Evolutionary conservation across 2,329 filamentous ascomycete species (phyloP), one percentile per base, ranked within the genome.

Genomic region (Teratosphaeria gauchensis): DNA sequence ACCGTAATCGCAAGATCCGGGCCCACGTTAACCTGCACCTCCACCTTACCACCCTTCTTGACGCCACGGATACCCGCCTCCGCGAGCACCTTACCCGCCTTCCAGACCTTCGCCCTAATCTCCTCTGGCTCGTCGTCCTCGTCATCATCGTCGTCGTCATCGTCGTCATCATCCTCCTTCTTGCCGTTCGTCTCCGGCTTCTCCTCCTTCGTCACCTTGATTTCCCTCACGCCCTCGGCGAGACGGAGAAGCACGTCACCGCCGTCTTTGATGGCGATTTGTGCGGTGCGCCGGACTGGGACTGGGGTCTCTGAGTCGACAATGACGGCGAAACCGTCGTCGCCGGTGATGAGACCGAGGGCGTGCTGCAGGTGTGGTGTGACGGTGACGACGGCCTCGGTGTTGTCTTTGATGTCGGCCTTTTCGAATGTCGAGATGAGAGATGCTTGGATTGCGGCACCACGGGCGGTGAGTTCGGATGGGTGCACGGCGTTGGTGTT

Each of bases 371-470:
- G 86, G 78, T 99, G 94, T 68, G 91, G 90, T 56, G 95, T 91
- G 16, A 92, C 92, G 35, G 92, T 96, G 64, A 99, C 91, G 72
- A 91, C 90, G 56, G 94, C 87, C 80, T 99, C 92, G 54, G 91
- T 95, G 63, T 90, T 95, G 81, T 96, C 92, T 73, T 95, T 89
- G 67, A 99, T 95, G 72, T 97, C 92, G 65, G 90, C 86, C 66
- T 85, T 82, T 69, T 99, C 94, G 75, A 95, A 99, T 75, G 96
- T 92, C 75, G 92, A 86, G 74, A 99, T 90, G 63, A 99, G 80
- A 61, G 87, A 95, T 42, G 94, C 94, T 78, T 99, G 94, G 68
- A 99, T 90, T 33, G 94, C 92, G 61, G 94, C 94, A 71, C 94
- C 94, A 64, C 94, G 86, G 63, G 89, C 88, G 68, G 87, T 81